Percentiles rank a stretch among this genome's conserved stretches.
phyloP scores from a whole-genome alignment of 257 asterid genomes.

The Agastache rugosa region DNA sequence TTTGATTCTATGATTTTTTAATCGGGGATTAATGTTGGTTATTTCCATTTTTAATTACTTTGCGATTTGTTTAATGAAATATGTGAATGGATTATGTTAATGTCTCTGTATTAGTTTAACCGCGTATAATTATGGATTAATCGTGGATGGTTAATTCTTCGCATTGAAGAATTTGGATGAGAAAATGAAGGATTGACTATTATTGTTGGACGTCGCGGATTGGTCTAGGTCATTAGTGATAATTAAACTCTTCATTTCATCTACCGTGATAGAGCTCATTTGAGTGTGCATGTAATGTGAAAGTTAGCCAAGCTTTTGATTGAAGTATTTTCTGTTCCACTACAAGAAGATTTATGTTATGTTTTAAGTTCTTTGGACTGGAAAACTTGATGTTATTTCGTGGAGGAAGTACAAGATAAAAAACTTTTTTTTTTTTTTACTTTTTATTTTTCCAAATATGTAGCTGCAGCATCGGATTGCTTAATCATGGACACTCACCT shows the following conservation, averaged over 20 bases:
- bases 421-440: no score
- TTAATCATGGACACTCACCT: neutral
- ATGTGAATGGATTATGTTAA: neutral
- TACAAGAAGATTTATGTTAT: neutral
- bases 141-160: slow-evolving; percentile 11
- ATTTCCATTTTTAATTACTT: neutral
- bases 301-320: no score
- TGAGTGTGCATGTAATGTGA: neutral
- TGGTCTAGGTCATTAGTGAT: neutral
- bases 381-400: neutral
- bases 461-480: neutral
- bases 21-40: neutral
- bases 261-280: slow-evolving; percentile 13
- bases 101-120: neutral
- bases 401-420: neutral
- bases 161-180: slow-evolving; percentile 8
- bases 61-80: slow-evolving; percentile 12
- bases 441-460: no score
- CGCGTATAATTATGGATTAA: neutral
- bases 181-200: slow-evolving; percentile 2
- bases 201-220: neutral
- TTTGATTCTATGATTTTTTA: neutral
- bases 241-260: neutral
- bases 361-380: neutral
- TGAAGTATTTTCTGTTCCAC: neutral